These are phyloP conservation scores for Termitomyces bulborhizus DNA, from an alignment of 768 basidiomycete genomes.

Conservation along the genomic window DNA sequence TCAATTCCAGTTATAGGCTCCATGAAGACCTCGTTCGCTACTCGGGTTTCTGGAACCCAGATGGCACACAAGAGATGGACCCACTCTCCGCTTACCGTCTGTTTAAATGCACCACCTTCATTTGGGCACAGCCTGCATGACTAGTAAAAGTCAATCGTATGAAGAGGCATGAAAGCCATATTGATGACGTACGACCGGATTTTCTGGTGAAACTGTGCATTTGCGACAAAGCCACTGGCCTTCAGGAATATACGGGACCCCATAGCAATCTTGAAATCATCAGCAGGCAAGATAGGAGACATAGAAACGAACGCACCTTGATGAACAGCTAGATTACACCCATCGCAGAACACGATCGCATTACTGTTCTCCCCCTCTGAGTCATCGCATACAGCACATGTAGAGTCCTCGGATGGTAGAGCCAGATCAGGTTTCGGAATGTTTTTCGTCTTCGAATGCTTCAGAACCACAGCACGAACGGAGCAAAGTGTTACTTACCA, in stretches of 20 bases:
- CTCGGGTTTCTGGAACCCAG: slow-evolving; percentile 92
- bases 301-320: slow-evolving; percentile 57
- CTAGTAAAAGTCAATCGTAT: slow-evolving; percentile 29
- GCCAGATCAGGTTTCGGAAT: slow-evolving; percentile 86
- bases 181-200: slow-evolving; percentile 70
- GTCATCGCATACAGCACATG: slow-evolving; percentile 96
- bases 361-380: slow-evolving; percentile 98
- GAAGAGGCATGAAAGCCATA: background rate
- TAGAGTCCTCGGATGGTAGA: slow-evolving; percentile 91
- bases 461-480: background rate
- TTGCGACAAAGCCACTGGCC: slow-evolving; percentile 99
- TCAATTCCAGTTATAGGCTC: slow-evolving; percentile 93
- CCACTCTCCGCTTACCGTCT: slow-evolving; percentile 90
- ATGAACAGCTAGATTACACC: slow-evolving; percentile 98
- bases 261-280: slow-evolving; percentile 78
- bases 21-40: slow-evolving; percentile 96
- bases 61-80: slow-evolving; percentile 95
- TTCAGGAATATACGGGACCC: slow-evolving; percentile 98
- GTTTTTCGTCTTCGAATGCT: slow-evolving; percentile 68
- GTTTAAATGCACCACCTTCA: slow-evolving; percentile 98
- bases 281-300: background rate
- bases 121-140: slow-evolving; percentile 94
- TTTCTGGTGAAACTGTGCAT: slow-evolving; percentile 96
- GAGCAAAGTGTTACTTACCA: slow-evolving; percentile 46
- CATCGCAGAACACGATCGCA: slow-evolving; percentile 98